Conservation (phyloP, 2,329 filamentous ascomycete species). For the Emergomyces orientalis region DNA sequence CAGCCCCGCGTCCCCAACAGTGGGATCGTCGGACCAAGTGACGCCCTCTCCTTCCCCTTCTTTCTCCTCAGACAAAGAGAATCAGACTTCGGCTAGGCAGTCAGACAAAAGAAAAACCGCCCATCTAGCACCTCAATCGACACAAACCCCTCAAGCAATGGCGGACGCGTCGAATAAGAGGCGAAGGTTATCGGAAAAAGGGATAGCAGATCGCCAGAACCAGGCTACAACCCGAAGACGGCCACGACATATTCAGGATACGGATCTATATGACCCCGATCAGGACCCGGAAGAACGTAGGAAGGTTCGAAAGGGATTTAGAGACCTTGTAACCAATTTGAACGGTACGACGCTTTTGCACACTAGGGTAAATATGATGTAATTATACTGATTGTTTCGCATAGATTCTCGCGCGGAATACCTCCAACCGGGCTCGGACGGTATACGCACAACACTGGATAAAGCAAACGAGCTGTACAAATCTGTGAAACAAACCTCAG, state of each 20-base stretch:
- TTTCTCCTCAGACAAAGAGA: constrained; percentile 39
- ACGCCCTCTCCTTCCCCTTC: constrained; percentile 25
- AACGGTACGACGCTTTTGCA: constrained; percentile 37
- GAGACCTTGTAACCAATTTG: constrained; percentile 52
- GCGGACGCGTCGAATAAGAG: constrained; percentile 14
- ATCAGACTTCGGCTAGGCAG: constrained; percentile 28
- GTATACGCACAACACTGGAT: constrained; percentile 56
- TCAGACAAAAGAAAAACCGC: constrained; percentile 21
- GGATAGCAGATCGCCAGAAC: neutral
- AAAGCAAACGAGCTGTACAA: constrained; percentile 57
- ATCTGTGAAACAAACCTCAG: constrained; percentile 74
- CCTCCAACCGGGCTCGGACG: constrained; percentile 54
- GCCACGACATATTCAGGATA: constrained; percentile 26
- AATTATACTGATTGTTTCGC: neutral
- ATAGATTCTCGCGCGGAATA: constrained; percentile 63
- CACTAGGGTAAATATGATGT: neutral
- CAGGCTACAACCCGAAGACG: constrained; percentile 10
- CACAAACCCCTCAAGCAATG: constrained; percentile 10
- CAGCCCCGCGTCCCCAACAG: constrained; percentile 4
- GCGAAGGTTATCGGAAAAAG: constrained; percentile 13
- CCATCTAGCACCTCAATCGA: neutral
- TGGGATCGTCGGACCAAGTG: constrained; percentile 9
- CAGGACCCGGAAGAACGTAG: constrained; percentile 65
- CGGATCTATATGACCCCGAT: constrained; percentile 61
- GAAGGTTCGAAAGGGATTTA: constrained; percentile 56